Evolutionary conservation across 768 basidiomycete genomes (phyloP).

Genomic region (Hysterangium stoloniferum): DNA sequence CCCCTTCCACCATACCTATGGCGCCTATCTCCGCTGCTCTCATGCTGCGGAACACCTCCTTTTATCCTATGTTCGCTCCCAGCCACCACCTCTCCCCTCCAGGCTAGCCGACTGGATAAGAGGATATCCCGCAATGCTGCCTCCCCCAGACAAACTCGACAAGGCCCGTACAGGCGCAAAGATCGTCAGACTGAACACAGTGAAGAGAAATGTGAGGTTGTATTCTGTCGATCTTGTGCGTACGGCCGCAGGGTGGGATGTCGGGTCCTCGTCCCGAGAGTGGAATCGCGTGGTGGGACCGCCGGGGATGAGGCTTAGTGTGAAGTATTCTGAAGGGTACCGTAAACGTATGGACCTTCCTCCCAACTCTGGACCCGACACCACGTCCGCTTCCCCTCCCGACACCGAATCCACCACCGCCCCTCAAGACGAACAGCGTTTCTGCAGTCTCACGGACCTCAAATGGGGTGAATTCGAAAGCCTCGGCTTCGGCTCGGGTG

Average conservation of each 20-base stretch:
- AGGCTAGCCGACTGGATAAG: conserved; percentile 90
- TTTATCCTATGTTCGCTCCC: conserved; percentile 83
- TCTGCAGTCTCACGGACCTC: conserved; percentile 74
- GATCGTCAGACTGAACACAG: conserved; percentile 68
- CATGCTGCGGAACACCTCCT: conserved; percentile 90
- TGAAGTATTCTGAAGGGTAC: conserved; percentile 67
- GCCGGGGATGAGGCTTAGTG: conserved; percentile 45
- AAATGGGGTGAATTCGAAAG: conserved; percentile 91
- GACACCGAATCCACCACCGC: conserved; percentile 27
- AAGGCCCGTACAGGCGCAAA: conserved; percentile 58
- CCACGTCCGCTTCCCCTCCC: conserved; percentile 25
- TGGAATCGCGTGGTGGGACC: conserved; percentile 62
- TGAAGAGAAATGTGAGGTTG: conserved; percentile 76
- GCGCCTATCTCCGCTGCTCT: conserved; percentile 69
- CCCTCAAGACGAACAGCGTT: conserved; percentile 52
- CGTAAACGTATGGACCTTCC: conserved; percentile 73
- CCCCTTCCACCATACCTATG: conserved; percentile 50
- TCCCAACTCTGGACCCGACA: conserved; percentile 47
- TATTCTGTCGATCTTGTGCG: conserved; percentile 83
- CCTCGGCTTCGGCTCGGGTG: conserved; percentile 59
- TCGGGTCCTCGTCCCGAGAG: conserved; percentile 48
- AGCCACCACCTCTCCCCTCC: conserved; percentile 63
- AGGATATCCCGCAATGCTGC: conserved; percentile 78
- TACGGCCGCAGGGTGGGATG: conserved; percentile 45
- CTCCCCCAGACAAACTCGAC: conserved; percentile 43